These are phyloP conservation scores for Heritiera littoralis DNA, from an alignment of 345 rosid genomes.

Conservation along the genomic window DNA sequence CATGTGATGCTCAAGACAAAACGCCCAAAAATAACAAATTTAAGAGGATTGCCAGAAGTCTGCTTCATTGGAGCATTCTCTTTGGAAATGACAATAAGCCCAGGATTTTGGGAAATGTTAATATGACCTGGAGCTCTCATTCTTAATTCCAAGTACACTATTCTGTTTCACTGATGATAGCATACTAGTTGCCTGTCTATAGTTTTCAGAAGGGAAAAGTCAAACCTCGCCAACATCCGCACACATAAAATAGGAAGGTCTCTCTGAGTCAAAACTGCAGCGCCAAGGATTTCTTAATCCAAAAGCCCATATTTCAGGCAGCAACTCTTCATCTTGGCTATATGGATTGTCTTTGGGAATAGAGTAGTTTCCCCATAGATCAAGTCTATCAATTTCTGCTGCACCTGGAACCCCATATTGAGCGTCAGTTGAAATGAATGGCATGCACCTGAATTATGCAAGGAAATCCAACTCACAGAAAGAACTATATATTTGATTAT, in stretches of 20 bases:
- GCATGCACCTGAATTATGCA: no score
- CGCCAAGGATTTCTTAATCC: slow-evolving; percentile 84
- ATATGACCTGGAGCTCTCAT: background rate
- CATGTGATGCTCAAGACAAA: background rate
- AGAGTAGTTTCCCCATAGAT: slow-evolving; percentile 83
- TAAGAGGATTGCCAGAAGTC: background rate
- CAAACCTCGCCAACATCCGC: slow-evolving; percentile 87
- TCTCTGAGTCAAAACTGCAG: slow-evolving; percentile 73
- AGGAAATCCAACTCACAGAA: background rate
- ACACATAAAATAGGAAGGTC: slow-evolving; percentile 81
- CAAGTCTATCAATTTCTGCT: slow-evolving; percentile 50
- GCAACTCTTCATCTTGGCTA: slow-evolving; percentile 46
- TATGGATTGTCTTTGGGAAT: slow-evolving; percentile 73
- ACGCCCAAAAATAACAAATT: background rate
- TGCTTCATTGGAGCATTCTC: background rate
- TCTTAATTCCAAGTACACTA: background rate
- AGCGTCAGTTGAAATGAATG: slow-evolving; percentile 8
- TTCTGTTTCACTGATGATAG: background rate
- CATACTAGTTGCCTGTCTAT: background rate
- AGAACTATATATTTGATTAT: background rate
- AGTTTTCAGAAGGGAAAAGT: slow-evolving; percentile 13
- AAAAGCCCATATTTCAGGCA: slow-evolving; percentile 74
- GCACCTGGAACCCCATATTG: slow-evolving; percentile 41
- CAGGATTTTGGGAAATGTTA: background rate
- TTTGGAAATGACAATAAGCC: background rate